These are phyloP conservation scores for Pseudoneurospora amorphoporcata DNA, from an alignment of 495 filamentous ascomycete genomes.

Conservation along the genomic window DNA sequence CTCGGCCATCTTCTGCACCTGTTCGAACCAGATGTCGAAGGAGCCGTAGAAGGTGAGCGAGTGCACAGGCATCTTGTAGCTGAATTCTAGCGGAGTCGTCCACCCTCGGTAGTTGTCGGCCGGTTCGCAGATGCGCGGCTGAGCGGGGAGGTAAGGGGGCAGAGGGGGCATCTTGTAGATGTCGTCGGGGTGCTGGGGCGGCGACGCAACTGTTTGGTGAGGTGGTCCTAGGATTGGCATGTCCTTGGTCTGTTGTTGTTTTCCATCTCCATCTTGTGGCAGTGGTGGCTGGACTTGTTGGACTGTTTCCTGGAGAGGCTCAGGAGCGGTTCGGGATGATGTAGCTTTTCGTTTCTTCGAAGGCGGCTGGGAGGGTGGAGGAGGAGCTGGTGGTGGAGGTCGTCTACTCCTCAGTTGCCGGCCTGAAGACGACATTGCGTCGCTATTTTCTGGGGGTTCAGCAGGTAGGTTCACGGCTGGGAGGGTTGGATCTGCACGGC, in stretches of 20 bases:
- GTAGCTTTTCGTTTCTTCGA: neutral
- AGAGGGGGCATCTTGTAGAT: neutral
- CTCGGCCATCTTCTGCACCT: slow-evolving; percentile 11
- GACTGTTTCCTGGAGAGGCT: neutral
- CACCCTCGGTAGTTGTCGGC: neutral
- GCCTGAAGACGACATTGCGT: neutral
- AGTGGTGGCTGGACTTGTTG: neutral
- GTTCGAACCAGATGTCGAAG: slow-evolving; percentile 6
- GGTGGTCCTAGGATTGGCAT: neutral
- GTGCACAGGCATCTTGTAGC: slow-evolving; percentile 5
- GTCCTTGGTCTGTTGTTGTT: neutral
- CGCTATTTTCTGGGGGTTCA: neutral
- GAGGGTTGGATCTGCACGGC: neutral
- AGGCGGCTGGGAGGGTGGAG: neutral
- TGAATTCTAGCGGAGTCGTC: slow-evolving; percentile 1
- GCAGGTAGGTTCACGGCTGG: neutral
- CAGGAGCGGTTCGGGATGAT: neutral
- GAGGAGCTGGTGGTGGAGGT: neutral
- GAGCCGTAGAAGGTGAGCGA: slow-evolving; percentile 3
- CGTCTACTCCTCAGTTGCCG: neutral
- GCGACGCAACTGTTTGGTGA: neutral
- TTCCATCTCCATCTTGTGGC: neutral
- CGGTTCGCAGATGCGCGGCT: slow-evolving; percentile 5
- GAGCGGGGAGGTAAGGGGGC: slow-evolving; percentile 1
- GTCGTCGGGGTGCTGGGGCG: neutral